Evolutionary conservation across 2,329 filamentous ascomycete genomes (phyloP), one percentile per base, ranked within the genome.

Genomic region (Cytospora piceae): DNA sequence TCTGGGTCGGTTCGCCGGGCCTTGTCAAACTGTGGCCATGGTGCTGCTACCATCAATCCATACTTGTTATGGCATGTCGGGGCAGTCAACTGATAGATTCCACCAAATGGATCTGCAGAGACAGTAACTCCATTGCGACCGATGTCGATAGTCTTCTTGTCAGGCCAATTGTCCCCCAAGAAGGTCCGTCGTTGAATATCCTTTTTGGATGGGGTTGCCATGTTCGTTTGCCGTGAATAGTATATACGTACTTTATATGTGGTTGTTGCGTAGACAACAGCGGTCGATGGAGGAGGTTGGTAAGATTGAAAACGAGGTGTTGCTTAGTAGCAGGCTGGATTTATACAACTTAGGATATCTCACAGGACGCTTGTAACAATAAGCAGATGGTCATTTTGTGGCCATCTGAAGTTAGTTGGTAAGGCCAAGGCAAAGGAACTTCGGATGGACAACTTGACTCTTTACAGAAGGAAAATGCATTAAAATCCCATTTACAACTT

Each of bases 1-100:
- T 14, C 17, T 20, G 63, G 70, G 31, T 68, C 54, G 32, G 46
- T 58, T 20, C 69, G 69, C 24, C 54, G 46, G 2, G 14, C 3
- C 5, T 67, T 62, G 57, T 71, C 68, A 22, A 71, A 71, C 37
- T 71, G 70, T 12, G 37, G 64, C 66, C 65, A 71, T 3, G 68
- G 69, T 1, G 58, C 65, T 3, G 69, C 69, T 4, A 70, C 61
- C 56, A 70, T 69, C 57, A 71, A 63, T 2, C 69, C 69, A 20
- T 66, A 69, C 11, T 62, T 54, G 14, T 51, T 65, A 20, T 22
- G 1, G 27, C 59, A 24, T 2, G 20, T 15, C 32, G 46, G n/a
- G 14, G 64, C 49, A 34, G 52, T 63, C 31, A 66, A 56, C 22
- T 63, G 64, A 52, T 68, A 69, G 22, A 70, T 67, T 24, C 66